Conservation (phyloP, 345 rosid species). For the Eucalyptus fibrosa region DNA sequence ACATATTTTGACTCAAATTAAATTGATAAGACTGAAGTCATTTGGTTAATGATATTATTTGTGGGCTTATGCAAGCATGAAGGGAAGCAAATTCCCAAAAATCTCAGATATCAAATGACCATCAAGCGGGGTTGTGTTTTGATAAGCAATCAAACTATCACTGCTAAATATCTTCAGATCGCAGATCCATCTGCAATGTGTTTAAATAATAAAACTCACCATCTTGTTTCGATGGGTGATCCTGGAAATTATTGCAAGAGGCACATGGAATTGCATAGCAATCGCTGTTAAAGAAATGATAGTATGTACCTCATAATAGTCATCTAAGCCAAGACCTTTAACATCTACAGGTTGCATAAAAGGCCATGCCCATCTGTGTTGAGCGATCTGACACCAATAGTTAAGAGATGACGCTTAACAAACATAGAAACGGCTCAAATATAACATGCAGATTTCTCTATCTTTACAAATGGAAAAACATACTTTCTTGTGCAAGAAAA, state of each 20-base stretch:
- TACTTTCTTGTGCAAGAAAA: background rate
- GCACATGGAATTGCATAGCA: background rate
- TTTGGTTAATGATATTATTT: background rate
- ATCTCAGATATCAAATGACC: background rate
- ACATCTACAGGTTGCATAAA: slow-evolving; percentile 92
- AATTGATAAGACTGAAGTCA: background rate
- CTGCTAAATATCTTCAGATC: background rate
- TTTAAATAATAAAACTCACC: background rate
- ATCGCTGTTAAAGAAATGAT: background rate
- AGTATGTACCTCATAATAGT: slow-evolving; percentile 59
- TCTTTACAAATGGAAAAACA: background rate
- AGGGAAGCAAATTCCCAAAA: background rate
- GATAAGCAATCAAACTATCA: background rate
- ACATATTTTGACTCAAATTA: background rate
- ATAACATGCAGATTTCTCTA: background rate
- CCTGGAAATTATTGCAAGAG: background rate
- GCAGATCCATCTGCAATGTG: background rate
- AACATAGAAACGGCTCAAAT: background rate
- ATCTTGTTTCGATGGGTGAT: background rate
- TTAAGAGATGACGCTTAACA: background rate
- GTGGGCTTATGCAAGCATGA: background rate
- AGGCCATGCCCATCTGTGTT: slow-evolving; percentile 86
- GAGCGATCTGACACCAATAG: slow-evolving; percentile 43
- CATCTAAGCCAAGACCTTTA: slow-evolving; percentile 72
- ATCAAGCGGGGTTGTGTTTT: background rate